phyloP scores from a whole-genome alignment of 129 eudicot species.

The Cynara cardunculus region DNA sequence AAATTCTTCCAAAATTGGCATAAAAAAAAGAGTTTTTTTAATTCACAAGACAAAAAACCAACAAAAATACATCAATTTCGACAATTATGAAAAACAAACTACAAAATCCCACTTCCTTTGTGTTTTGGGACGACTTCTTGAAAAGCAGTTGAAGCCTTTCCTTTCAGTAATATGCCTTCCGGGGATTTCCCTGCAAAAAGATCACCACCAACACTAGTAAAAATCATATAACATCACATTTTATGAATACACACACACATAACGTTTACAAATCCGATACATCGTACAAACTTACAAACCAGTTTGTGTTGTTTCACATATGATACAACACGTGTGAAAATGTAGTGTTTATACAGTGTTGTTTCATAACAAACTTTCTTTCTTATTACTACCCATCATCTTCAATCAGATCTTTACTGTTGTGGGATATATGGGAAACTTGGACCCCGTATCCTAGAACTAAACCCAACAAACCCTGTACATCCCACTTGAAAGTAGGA shows the following conservation, averaged over 20 bases:
- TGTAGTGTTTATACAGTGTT: no score
- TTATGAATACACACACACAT: background rate
- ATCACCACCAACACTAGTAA: slow-evolving; percentile 6
- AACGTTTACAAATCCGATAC: no score
- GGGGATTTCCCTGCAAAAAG: slow-evolving; percentile 30
- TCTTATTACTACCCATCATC: background rate
- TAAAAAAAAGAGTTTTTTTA: background rate
- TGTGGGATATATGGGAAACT: no score
- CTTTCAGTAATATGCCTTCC: slow-evolving; percentile 39
- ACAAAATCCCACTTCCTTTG: slow-evolving; percentile 11
- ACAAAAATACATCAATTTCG: slow-evolving; percentile 1
- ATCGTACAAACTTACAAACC: no score
- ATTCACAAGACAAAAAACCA: slow-evolving; percentile 1
- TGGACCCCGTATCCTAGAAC: no score
- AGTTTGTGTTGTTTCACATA: no score
- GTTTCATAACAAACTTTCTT: background rate
- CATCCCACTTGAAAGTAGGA: background rate
- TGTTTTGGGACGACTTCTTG: slow-evolving; percentile 11
- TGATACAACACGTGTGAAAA: no score
- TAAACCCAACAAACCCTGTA: background rate
- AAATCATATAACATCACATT: background rate
- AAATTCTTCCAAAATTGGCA: background rate
- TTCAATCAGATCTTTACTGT: no score
- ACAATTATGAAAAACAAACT: slow-evolving; percentile 14
- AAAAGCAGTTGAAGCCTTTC: slow-evolving; percentile 10